These are phyloP conservation scores for Aspergillus ellipticus DNA, from an alignment of 495 filamentous ascomycete species.

Conservation along the genomic window DNA sequence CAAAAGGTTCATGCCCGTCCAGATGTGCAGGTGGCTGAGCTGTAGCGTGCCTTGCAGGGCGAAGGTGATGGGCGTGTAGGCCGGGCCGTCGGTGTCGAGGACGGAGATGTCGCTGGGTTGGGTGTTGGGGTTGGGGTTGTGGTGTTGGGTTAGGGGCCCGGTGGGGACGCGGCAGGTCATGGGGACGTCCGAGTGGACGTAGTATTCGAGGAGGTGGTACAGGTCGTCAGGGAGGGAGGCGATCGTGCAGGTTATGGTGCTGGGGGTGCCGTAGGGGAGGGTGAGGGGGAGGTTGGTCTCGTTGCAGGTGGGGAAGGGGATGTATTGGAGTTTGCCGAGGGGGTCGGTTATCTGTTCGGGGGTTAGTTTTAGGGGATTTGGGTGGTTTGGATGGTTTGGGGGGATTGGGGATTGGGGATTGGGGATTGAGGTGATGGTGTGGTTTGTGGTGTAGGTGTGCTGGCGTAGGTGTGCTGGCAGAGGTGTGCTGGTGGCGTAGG, in stretches of 20 bases:
- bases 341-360: slow-evolving; percentile 68
- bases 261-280: slow-evolving; percentile 72
- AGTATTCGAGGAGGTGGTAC: slow-evolving; percentile 98
- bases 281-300: slow-evolving; percentile 80
- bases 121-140: slow-evolving; percentile 1
- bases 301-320: slow-evolving; percentile 88
- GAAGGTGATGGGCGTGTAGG: slow-evolving; percentile 69
- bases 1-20: slow-evolving; percentile 81
- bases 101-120: slow-evolving; percentile 21
- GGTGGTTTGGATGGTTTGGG: slow-evolving; percentile 1
- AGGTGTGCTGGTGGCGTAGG: too few species aligned
- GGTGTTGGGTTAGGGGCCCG: slow-evolving; percentile 28
- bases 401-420: background rate
- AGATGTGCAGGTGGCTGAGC: slow-evolving; percentile 84
- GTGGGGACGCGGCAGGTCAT: slow-evolving; percentile 88
- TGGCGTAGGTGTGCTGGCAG: too few species aligned
- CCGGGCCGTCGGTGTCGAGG: slow-evolving; percentile 36
- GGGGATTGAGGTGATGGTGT: background rate
- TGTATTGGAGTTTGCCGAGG: slow-evolving; percentile 82
- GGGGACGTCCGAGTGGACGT: slow-evolving; percentile 94
- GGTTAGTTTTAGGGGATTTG: slow-evolving; percentile 17
- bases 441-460: too few species aligned
- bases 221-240: slow-evolving; percentile 77
- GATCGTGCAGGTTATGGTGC: slow-evolving; percentile 90
- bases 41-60: slow-evolving; percentile 87